phyloP scores from a whole-genome alignment of 2,329 filamentous ascomycete genomes.

The Cladosporium sp. region DNA sequence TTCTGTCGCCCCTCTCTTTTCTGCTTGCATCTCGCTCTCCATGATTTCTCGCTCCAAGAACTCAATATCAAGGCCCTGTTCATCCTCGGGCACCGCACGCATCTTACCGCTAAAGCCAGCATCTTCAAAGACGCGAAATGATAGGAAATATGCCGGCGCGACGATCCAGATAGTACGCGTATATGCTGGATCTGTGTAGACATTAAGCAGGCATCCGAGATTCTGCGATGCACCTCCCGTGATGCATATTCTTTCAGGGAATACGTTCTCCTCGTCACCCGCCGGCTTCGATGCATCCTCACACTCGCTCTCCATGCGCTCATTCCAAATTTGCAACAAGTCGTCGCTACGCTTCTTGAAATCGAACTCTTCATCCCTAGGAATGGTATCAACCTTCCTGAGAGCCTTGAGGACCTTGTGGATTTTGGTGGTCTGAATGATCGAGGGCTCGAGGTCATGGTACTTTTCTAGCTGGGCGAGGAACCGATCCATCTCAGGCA shows the following conservation, averaged over 20 bases:
- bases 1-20: constrained; percentile 13
- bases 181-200: constrained; percentile 72
- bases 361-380: constrained; percentile 78
- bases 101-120: constrained; percentile 65
- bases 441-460: constrained; percentile 76
- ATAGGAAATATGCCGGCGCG: constrained; percentile 78
- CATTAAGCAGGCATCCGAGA: constrained; percentile 69
- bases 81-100: constrained; percentile 69
- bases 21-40: constrained; percentile 44
- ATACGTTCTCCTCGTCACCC: constrained; percentile 36
- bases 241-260: constrained; percentile 64
- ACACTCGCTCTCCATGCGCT: constrained; percentile 51
- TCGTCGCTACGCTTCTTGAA: constrained; percentile 80
- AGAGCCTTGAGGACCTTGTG: constrained; percentile 97
- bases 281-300: constrained; percentile 16
- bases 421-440: constrained; percentile 90
- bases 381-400: constrained; percentile 78
- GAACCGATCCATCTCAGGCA: constrained; percentile 71
- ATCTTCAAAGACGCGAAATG: constrained; percentile 79
- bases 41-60: no score
- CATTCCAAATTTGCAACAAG: constrained; percentile 85
- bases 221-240: constrained; percentile 83
- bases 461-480: constrained; percentile 75
- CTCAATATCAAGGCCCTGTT: constrained; percentile 67
- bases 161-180: constrained; percentile 76